Evolutionary conservation across 257 asterid species (phyloP), one percentile per base, ranked within the genome.

Genomic region (Datura wrightii): DNA sequence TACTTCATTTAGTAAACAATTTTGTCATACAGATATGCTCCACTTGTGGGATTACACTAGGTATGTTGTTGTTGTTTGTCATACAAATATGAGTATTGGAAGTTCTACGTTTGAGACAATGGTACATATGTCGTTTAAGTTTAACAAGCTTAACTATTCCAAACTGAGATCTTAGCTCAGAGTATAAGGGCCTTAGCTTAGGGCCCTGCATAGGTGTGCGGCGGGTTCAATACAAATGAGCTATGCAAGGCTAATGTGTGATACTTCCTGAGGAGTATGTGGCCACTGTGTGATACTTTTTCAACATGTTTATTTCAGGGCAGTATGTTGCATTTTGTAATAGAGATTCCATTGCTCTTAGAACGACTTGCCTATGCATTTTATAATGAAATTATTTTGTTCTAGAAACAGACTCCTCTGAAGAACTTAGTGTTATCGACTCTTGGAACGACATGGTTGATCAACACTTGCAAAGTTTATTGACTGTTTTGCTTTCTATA

Each of bases 351-450:
- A 24, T 76, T 50, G 44, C 60, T 76, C 81, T 76, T 48, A 14
- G n/a, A 76, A 42, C 42, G 59, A 59, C 36, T 83, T 79, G 46
- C 82, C 66, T 83, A 37, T 14, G 80, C 62, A 36, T 71, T 46
- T 71, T 8, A 84, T 55, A 39, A 66, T 54, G 44, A 24, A 48
- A 14, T 19, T 3, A 74, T 74, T 69, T 46, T 74, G 6, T 48
- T 74, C 5, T 19, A 11, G 24, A 48, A 74, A 74, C 42, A 19
- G 37, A 69, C 79, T 69, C 79, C 16, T 69, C 41, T 24, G 59
- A 48, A 24, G 41, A 24, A 50, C 46, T 76, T 50, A 31, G 58
- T 76, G 44, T 76, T 76, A 3, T 76, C 46, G 50, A 76, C 63
- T 65, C 44, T 65, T 65, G 44, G 60, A 54, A 54, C n/a, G 60